Percentiles rank a stretch among this genome's conserved stretches.
Conservation (phyloP, 176 grass and related monocot genomes). For the Oryza australiensis region DNA sequence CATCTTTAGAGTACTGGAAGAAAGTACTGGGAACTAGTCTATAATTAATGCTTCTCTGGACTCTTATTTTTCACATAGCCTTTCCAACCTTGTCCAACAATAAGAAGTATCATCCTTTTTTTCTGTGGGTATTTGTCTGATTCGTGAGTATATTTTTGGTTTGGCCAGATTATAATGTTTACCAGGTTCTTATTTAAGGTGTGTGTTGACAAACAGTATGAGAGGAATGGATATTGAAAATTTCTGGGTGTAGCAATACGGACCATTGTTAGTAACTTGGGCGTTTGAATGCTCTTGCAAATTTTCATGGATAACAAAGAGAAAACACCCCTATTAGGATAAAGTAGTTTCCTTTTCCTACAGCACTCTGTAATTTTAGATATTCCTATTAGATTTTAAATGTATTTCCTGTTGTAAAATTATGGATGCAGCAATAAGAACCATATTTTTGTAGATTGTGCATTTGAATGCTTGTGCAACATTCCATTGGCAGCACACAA, state of each 20-base stretch:
- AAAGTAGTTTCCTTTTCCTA: not conserved
- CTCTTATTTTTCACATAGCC: not conserved
- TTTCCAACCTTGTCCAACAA: not conserved
- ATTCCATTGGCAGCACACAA: not conserved
- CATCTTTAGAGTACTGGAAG: not conserved
- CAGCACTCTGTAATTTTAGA: not conserved
- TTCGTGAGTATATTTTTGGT: not conserved
- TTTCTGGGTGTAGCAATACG: not conserved
- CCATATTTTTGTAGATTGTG: not conserved
- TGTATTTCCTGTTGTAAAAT: not conserved
- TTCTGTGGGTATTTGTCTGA: not conserved
- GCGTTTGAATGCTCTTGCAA: not conserved
- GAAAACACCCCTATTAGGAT: not conserved
- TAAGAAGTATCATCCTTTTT: not conserved
- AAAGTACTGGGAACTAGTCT: not conserved
- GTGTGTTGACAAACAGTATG: not conserved
- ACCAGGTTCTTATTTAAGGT: not conserved
- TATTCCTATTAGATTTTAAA: not conserved
- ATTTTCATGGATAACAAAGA: not conserved
- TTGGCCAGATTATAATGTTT: not conserved
- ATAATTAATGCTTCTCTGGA: not conserved
- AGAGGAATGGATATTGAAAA: not conserved
- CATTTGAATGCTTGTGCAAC: constrained; percentile 1
- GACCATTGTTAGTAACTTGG: no score
- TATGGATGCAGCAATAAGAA: not conserved